Evolutionary conservation across 176 grass and related monocot genomes (phyloP).

Genomic region (Oryza brachyantha): DNA sequence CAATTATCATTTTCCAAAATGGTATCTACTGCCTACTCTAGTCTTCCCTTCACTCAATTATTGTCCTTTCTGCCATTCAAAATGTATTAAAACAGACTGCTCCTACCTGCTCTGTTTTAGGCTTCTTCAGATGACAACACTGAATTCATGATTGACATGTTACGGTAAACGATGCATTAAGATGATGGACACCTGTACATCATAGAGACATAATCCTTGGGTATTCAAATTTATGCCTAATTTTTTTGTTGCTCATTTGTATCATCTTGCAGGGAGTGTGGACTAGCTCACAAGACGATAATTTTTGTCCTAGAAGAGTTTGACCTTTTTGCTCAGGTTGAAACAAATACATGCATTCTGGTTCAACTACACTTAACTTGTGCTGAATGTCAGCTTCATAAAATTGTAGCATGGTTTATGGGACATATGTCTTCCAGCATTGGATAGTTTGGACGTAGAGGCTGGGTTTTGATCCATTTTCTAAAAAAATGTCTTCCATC

Average conservation of each 20-base stretch:
- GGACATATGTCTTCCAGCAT: not conserved
- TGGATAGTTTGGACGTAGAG: no score
- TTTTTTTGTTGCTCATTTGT: slow-evolving; percentile 17
- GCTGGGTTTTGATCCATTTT: no score
- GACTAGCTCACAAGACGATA: slow-evolving; percentile 80
- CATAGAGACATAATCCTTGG: not conserved
- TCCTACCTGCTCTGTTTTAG: slow-evolving; percentile 41
- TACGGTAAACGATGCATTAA: slow-evolving; percentile 48
- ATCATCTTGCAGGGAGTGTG: slow-evolving; percentile 70
- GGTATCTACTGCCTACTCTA: slow-evolving; percentile 46
- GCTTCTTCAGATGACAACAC: slow-evolving; percentile 96
- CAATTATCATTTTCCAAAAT: slow-evolving; percentile 92
- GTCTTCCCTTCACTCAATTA: not conserved
- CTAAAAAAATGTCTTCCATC: slow-evolving; percentile 1
- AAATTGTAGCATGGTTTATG: not conserved
- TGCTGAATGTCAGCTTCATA: not conserved
- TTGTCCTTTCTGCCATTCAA: not conserved
- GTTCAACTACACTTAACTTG: slow-evolving; percentile 23
- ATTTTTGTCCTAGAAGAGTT: slow-evolving; percentile 88
- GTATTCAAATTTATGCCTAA: not conserved
- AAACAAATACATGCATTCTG: slow-evolving; percentile 18
- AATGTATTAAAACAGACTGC: slow-evolving; percentile 8
- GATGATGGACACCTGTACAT: slow-evolving; percentile 10
- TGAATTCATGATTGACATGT: slow-evolving; percentile 87
- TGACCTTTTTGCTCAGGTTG: slow-evolving; percentile 93